phyloP scores from a whole-genome alignment of 192 early-diverging fungal genomes.

The Coemansia sp. region DNA sequence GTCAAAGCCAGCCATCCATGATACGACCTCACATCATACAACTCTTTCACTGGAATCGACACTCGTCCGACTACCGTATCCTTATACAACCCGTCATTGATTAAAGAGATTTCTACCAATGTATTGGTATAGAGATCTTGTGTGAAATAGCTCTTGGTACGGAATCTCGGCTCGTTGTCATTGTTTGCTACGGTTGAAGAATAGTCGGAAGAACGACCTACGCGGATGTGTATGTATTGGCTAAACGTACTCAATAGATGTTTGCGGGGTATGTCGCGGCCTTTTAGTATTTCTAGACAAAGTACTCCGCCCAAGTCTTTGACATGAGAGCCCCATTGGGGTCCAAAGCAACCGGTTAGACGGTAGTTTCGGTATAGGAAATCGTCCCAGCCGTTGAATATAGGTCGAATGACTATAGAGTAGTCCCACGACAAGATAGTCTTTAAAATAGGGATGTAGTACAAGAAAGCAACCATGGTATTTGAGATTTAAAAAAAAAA shows the following conservation, averaged over 20 bases:
- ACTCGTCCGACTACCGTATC: slow-evolving; percentile 35
- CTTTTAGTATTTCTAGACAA: slow-evolving; percentile 28
- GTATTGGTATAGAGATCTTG: slow-evolving; percentile 20
- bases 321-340: slow-evolving; percentile 8
- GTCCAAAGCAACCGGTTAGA: slow-evolving; percentile 21
- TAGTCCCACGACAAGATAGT: slow-evolving; percentile 12
- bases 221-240: slow-evolving; percentile 30
- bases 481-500: background rate
- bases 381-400: slow-evolving; percentile 34
- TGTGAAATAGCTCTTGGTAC: slow-evolving; percentile 32
- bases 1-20: slow-evolving; percentile 40
- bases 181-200: slow-evolving; percentile 21
- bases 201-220: slow-evolving; percentile 13
- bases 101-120: slow-evolving; percentile 29
- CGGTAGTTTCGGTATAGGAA: slow-evolving; percentile 23
- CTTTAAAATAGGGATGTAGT: slow-evolving; percentile 11
- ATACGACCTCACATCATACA: slow-evolving; percentile 34
- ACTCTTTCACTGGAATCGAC: slow-evolving; percentile 32
- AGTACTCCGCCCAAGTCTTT: slow-evolving; percentile 9
- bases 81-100: slow-evolving; percentile 26
- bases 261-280: slow-evolving; percentile 23
- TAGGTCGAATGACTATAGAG: slow-evolving; percentile 20
- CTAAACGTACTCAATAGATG: background rate
- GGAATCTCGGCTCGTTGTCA: slow-evolving; percentile 27
- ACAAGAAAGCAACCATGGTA: slow-evolving; percentile 31